A percentile compares a stretch with the other conserved stretches of the same genome.
Evolutionary conservation across 176 grass and related monocot genomes (phyloP).

Genomic region (Luzula sylvatica): DNA sequence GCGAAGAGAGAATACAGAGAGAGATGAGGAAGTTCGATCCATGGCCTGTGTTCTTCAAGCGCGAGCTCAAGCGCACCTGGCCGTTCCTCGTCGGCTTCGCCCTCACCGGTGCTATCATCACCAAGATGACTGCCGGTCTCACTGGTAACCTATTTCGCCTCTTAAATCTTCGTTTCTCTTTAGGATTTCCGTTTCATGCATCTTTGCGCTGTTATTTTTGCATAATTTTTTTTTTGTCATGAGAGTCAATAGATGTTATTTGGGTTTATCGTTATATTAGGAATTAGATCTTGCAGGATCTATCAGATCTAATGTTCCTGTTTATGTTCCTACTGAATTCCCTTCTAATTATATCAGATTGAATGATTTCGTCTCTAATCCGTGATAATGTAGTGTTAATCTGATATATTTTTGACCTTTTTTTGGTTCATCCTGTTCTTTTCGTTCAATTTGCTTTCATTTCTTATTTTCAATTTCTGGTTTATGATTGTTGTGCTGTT

Average conservation of each 20-base stretch:
- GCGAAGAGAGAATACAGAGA: background rate
- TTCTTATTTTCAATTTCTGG: no score
- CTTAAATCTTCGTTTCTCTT: background rate
- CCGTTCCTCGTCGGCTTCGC: slow-evolving; percentile 81
- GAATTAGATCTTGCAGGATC: no score
- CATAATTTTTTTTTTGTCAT: no score
- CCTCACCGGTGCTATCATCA: slow-evolving; percentile 47
- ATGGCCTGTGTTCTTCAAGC: slow-evolving; percentile 91
- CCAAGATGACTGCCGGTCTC: slow-evolving; percentile 49
- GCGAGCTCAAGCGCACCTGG: slow-evolving; percentile 64
- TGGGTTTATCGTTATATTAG: no score
- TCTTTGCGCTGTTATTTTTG: no score
- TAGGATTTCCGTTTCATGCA: no score
- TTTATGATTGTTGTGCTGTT: no score
- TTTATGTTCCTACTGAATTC: no score
- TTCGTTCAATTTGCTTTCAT: background rate
- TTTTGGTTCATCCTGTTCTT: background rate
- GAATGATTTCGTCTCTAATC: background rate
- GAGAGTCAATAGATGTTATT: no score
- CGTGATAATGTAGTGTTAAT: background rate
- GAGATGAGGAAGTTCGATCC: slow-evolving; percentile 64
- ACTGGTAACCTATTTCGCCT: slow-evolving; percentile 16
- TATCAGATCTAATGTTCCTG: no score
- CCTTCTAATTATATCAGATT: background rate
- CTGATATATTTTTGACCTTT: background rate